Percentiles rank a stretch among this genome's conserved stretches.
Evolutionary conservation across 2,329 filamentous ascomycete genomes (phyloP).

Genomic region (Aspergillus novoparasiticus): DNA sequence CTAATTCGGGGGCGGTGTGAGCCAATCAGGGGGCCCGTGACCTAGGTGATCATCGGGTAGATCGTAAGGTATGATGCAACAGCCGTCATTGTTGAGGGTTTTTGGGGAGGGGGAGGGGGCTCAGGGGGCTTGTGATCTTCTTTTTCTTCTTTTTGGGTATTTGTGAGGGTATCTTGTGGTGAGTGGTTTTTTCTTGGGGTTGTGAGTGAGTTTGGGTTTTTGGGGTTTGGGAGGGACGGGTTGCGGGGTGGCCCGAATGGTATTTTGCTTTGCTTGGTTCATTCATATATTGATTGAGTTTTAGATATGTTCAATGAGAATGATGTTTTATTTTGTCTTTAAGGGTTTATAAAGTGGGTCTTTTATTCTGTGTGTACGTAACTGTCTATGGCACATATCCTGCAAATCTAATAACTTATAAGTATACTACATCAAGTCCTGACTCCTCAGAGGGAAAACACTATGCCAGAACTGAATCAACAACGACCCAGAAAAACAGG

Average conservation of each 20-base stretch:
- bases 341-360: background rate
- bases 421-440: background rate
- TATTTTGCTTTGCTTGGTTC: no score
- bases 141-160: no score
- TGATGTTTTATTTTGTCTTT: background rate
- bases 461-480: background rate
- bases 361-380: background rate
- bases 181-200: no score
- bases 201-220: no score
- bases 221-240: no score
- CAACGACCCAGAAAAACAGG: background rate
- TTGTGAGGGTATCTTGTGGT: no score
- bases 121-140: background rate
- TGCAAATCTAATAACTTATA: background rate
- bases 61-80: background rate
- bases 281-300: background rate
- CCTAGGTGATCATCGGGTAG: background rate
- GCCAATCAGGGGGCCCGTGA: background rate
- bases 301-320: background rate
- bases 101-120: background rate
- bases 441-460: background rate
- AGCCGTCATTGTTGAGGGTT: background rate
- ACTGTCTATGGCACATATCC: background rate
- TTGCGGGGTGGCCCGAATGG: no score
- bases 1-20: background rate